Conservation (phyloP, 225 moss, liverwort and hornwort genomes). For the Antitrichia curtipendula region DNA sequence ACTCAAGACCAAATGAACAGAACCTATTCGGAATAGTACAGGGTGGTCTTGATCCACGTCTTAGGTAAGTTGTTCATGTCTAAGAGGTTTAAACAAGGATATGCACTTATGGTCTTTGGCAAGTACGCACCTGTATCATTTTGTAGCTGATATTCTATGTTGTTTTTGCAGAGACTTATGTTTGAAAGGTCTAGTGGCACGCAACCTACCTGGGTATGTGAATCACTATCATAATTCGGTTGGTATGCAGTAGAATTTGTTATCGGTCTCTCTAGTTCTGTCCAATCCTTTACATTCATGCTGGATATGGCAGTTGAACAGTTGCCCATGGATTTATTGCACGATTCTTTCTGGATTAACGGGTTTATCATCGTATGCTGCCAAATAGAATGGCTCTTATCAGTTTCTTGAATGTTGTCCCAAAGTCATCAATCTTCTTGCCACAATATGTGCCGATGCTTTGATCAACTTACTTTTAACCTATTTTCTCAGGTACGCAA, state of each 20-base stretch:
- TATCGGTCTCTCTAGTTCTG: background rate
- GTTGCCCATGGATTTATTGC: background rate
- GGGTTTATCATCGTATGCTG: background rate
- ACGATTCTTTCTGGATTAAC: background rate
- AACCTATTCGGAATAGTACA: constrained; percentile 91
- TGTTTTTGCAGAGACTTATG: constrained; percentile 59
- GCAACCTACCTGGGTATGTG: constrained; percentile 84
- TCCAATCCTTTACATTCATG: background rate
- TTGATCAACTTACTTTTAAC: background rate
- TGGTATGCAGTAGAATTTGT: background rate
- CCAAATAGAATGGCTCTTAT: background rate
- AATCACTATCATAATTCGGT: background rate
- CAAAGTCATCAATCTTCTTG: background rate
- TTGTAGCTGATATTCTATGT: background rate
- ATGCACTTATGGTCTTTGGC: background rate
- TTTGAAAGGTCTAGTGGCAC: constrained; percentile 76
- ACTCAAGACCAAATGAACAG: constrained; percentile 76
- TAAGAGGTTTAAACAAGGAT: background rate
- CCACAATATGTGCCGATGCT: background rate
- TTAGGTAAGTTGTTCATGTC: constrained; percentile 40
- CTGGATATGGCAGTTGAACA: background rate
- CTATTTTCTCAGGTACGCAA: constrained; percentile 51
- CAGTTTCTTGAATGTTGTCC: background rate
- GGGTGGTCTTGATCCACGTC: constrained; percentile 71
- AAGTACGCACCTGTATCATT: background rate